phyloP scores from a whole-genome alignment of 208 protist genomes.

The Trichomonas tenax region DNA sequence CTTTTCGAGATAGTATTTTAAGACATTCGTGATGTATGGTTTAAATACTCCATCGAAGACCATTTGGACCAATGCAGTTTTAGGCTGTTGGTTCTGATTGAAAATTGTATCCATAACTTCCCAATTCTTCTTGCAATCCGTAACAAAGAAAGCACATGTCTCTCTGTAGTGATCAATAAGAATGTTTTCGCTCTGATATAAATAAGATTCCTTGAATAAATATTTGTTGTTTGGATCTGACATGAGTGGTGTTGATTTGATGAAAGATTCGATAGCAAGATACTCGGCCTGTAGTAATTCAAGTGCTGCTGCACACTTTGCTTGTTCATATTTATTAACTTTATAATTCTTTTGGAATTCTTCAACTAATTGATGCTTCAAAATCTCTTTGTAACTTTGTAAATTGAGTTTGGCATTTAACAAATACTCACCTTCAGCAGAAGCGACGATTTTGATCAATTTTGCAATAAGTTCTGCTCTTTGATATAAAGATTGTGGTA shows the following conservation, averaged over 20 bases:
- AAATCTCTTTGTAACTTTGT: neutral
- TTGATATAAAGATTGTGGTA: neutral
- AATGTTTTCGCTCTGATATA: neutral
- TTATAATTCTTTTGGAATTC: neutral
- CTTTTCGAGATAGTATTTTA: neutral
- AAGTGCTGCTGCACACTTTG: neutral
- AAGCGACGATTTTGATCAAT: neutral
- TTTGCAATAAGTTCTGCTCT: neutral
- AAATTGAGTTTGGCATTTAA: neutral
- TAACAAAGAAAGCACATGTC: neutral
- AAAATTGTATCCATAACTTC: neutral
- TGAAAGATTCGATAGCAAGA: neutral
- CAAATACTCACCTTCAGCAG: neutral
- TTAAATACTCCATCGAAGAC: neutral
- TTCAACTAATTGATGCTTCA: neutral
- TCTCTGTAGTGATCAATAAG: neutral
- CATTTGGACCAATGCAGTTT: neutral
- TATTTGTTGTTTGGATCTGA: neutral
- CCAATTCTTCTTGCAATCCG: neutral
- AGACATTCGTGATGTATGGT: neutral
- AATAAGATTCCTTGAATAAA: neutral
- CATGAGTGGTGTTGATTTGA: neutral
- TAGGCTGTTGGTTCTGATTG: neutral
- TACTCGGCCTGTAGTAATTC: neutral
- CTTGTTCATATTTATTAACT: neutral